These are phyloP conservation scores for Arctostaphylos glauca DNA, from an alignment of 148 eudicot species.

Conservation along the genomic window DNA sequence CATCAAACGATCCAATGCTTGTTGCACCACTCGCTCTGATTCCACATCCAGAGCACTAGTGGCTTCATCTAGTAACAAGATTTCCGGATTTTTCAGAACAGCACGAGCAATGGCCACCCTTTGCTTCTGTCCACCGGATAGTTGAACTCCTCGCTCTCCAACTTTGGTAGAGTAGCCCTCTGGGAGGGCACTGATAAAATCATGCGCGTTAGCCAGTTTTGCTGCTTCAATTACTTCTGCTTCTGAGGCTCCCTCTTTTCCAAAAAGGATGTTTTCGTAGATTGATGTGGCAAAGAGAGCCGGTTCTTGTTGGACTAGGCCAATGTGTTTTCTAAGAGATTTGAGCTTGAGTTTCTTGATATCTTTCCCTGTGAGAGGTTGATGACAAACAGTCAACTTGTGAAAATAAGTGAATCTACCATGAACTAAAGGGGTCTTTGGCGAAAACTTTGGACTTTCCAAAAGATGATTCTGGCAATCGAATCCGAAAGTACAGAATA, in stretches of 20 bases:
- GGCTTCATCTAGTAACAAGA: slow-evolving; percentile 86
- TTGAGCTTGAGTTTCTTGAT: slow-evolving; percentile 70
- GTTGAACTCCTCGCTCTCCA: slow-evolving; percentile 90
- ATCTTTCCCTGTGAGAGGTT: slow-evolving; percentile 63
- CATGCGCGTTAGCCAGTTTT: slow-evolving; percentile 84
- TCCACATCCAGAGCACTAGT: slow-evolving; percentile 86
- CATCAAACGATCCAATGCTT: slow-evolving; percentile 85
- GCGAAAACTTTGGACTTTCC: background rate
- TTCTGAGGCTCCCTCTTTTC: slow-evolving; percentile 82
- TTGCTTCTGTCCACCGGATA: slow-evolving; percentile 96
- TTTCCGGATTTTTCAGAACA: slow-evolving; percentile 71
- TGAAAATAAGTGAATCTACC: background rate
- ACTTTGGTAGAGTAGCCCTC: slow-evolving; percentile 92
- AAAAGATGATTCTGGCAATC: background rate
- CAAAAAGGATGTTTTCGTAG: slow-evolving; percentile 89
- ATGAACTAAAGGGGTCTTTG: background rate
- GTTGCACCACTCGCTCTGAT: slow-evolving; percentile 83
- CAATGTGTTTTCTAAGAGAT: slow-evolving; percentile 81
- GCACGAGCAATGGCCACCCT: slow-evolving; percentile 96
- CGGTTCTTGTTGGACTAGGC: slow-evolving; percentile 95
- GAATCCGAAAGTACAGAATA: background rate
- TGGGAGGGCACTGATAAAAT: slow-evolving; percentile 84
- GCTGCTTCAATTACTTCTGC: slow-evolving; percentile 85
- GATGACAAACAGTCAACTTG: background rate
- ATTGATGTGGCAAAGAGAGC: slow-evolving; percentile 93